Evolutionary conservation across 2,329 filamentous ascomycete genomes (phyloP).

Genomic region (Aureobasidium sp.): DNA sequence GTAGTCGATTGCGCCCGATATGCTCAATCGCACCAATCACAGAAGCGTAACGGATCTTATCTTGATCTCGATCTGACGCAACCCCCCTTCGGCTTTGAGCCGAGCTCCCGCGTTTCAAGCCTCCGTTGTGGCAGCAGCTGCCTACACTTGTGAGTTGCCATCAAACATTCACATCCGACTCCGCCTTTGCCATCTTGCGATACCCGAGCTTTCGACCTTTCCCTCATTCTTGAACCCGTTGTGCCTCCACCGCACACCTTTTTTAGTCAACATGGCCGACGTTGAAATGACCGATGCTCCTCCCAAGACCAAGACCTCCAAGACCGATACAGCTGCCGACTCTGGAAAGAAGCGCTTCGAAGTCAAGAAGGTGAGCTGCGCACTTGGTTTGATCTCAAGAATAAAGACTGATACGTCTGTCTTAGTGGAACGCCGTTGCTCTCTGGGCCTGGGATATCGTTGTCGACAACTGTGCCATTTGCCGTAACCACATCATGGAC

Average conservation of each 20-base stretch:
- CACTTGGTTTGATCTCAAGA: slow-evolving; percentile 23
- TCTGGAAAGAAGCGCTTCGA: slow-evolving; percentile 96
- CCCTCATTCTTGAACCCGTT: slow-evolving; percentile 29
- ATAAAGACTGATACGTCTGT: neutral
- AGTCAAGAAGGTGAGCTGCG: slow-evolving; percentile 86
- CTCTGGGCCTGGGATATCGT: slow-evolving; percentile 99
- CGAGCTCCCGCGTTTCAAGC: slow-evolving; percentile 12
- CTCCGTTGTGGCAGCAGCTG: slow-evolving; percentile 2
- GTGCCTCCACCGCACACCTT: slow-evolving; percentile 23
- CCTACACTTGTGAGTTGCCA: neutral
- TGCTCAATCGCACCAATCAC: slow-evolving; percentile 13
- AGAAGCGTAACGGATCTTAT: neutral
- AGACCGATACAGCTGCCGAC: slow-evolving; percentile 52
- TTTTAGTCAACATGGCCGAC: slow-evolving; percentile 78
- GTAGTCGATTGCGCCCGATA: slow-evolving; percentile 9
- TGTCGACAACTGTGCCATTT: slow-evolving; percentile 99
- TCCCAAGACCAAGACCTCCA: slow-evolving; percentile 58
- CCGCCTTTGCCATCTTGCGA: slow-evolving; percentile 3
- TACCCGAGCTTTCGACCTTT: neutral
- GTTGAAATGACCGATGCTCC: slow-evolving; percentile 94
- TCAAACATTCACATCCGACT: slow-evolving; percentile 15
- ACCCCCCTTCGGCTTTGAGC: neutral
- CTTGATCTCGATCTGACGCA: slow-evolving; percentile 7
- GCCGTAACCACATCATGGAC: slow-evolving; percentile 99
- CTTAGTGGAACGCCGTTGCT: slow-evolving; percentile 96